Evolutionary conservation across 306 rosid species (phyloP), one percentile per base, ranked within the genome.

Genomic region (Malus orientalis): DNA sequence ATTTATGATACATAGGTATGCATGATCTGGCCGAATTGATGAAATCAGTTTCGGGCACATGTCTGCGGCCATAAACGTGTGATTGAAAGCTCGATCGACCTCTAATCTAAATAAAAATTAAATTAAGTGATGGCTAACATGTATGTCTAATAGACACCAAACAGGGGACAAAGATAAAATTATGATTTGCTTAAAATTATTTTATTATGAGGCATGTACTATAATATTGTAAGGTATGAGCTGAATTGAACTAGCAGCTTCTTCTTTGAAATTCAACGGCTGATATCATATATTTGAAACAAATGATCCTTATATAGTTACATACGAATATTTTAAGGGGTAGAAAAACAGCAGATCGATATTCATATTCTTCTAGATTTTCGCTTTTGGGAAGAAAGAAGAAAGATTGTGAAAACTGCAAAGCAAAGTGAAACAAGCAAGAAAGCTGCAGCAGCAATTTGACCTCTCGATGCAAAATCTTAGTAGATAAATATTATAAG

Each of bases 341-440:
- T 8, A 7, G 15, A 58, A 58, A 58, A 71, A 30, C 51, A 71
- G 33, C 33, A 29, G 30, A 16, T 5, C 54, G 54, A 49, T 14
- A 18, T 49, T 49, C 54, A 47, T 78, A 45, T 72, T 36, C 77
- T 80, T 77, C 78, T 84, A 63, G 82, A 73, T 59, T 25, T 74
- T 77, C 65, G 47, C 11, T 25, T 81, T 67, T 18, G 53, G 49
- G 74, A 77, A 73, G 51, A 54, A 54, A 38, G 25, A 58, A 73
- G 71, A 67, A 76, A 72, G 72, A 20, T 19, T 1, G 66, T 73
- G 65, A 80, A 73, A 51, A 76, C 38, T 66, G 74, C 22, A 53
- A 73, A 73, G 67, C 44, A 71, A 67, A 68, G 67, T 54, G 67
- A 67, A 25, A 25, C 69, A 63, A 75, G 58, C 64, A 71, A 76